phyloP scores from a whole-genome alignment of 148 eudicot species.

The Camellia granthamiana region DNA sequence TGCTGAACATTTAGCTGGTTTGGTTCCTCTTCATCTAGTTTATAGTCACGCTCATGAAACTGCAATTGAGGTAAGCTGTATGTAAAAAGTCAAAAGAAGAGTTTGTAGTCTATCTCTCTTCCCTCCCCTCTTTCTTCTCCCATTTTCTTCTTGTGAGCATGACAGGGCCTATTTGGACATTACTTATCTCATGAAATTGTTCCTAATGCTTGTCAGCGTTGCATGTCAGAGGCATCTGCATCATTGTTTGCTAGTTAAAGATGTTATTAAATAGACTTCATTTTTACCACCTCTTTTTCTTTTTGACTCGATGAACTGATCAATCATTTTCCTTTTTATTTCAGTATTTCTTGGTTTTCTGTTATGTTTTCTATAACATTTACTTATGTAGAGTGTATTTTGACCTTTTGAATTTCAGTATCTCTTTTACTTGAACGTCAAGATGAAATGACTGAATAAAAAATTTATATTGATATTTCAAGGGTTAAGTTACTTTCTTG shows the following conservation, averaged over 20 bases:
- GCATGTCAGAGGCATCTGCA: background rate
- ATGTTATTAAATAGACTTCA: background rate
- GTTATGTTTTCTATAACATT: background rate
- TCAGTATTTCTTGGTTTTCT: background rate
- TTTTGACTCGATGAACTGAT: background rate
- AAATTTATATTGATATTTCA: no score
- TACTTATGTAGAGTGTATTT: background rate
- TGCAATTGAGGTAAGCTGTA: constrained; percentile 74
- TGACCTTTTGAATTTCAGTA: background rate
- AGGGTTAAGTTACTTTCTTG: background rate
- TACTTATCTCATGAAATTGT: constrained; percentile 6
- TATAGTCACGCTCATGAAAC: constrained; percentile 95
- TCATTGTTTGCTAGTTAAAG: background rate
- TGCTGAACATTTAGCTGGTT: constrained; percentile 88
- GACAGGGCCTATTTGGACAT: background rate
- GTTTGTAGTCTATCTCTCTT: background rate
- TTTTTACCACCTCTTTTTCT: background rate
- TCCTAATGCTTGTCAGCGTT: background rate
- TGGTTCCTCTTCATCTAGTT: constrained; percentile 90
- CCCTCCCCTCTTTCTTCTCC: background rate
- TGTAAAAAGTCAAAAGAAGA: background rate
- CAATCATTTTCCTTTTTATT: background rate
- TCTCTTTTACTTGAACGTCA: background rate
- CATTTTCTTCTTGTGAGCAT: background rate
- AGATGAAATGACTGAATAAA: background rate